phyloP scores from a whole-genome alignment of 2,329 filamentous ascomycete genomes.

The Rutstroemia sp. region DNA sequence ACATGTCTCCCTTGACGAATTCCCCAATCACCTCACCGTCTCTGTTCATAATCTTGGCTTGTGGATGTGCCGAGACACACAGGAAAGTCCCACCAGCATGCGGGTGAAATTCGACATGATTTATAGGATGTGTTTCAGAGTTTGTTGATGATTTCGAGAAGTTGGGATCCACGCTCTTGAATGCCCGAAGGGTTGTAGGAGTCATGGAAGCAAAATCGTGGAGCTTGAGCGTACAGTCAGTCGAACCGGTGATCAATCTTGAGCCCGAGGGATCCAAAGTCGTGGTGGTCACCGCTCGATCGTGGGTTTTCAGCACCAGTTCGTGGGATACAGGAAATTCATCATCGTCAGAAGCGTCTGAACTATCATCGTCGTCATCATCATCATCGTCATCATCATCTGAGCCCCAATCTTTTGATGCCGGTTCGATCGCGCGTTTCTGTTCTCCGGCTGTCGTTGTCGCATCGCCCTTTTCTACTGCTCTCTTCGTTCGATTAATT shows the following conservation, averaged over 20 bases:
- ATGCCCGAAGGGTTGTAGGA: slow-evolving; percentile 85
- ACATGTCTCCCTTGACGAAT: slow-evolving; percentile 98
- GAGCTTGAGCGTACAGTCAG: slow-evolving; percentile 84
- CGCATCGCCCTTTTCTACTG: slow-evolving; percentile 30
- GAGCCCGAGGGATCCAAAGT: slow-evolving; percentile 80
- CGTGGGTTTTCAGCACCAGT: slow-evolving; percentile 85
- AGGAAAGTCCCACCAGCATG: slow-evolving; percentile 73
- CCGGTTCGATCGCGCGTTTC: slow-evolving; percentile 24
- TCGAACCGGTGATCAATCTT: slow-evolving; percentile 81
- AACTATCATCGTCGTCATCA: slow-evolving; percentile 47
- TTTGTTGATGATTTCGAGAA: slow-evolving; percentile 62
- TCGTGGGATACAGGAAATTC: slow-evolving; percentile 92
- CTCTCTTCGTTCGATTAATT: slow-evolving; percentile 69
- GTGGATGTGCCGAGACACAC: slow-evolving; percentile 80
- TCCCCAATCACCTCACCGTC: slow-evolving; percentile 82
- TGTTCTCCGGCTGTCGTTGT: slow-evolving; percentile 20
- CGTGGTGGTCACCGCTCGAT: slow-evolving; percentile 75
- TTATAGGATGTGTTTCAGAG: slow-evolving; percentile 79
- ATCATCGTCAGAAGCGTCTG: slow-evolving; percentile 65
- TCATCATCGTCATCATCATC: slow-evolving; percentile 39
- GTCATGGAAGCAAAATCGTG: slow-evolving; percentile 97
- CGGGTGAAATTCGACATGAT: slow-evolving; percentile 82
- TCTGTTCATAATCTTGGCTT: slow-evolving; percentile 81
- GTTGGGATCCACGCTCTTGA: slow-evolving; percentile 85
- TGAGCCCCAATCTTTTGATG: slow-evolving; percentile 32